Evolutionary conservation across 202 grass and related monocot genomes (phyloP).

Genomic region (Carex arenaria): DNA sequence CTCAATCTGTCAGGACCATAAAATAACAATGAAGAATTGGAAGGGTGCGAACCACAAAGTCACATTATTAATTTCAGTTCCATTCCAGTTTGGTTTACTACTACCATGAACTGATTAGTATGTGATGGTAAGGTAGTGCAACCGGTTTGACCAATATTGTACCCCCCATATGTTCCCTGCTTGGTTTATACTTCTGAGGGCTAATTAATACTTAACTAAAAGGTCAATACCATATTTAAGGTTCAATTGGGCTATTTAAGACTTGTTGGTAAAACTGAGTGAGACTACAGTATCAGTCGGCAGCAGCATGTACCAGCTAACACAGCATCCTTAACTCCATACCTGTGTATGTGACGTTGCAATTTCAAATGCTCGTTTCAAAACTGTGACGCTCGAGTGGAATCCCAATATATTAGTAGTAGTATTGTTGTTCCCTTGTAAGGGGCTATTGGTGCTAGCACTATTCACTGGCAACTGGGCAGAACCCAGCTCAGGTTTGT

Average conservation of each 20-base stretch:
- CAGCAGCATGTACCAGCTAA: neutral
- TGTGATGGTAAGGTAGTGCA: neutral
- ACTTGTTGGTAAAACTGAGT: neutral
- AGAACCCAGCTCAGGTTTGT: slow-evolving; percentile 39
- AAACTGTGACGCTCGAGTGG: slow-evolving; percentile 78
- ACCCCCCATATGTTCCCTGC: neutral
- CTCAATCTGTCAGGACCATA: slow-evolving; percentile 69
- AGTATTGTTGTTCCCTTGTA: slow-evolving; percentile 28
- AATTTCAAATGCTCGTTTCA: slow-evolving; percentile 94
- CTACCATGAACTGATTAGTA: neutral
- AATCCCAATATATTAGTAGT: slow-evolving; percentile 51
- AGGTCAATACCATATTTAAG: neutral
- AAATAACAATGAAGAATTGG: neutral
- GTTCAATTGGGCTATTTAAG: neutral
- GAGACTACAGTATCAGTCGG: neutral
- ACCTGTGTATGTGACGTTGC: slow-evolving; percentile 94
- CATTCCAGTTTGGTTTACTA: neutral
- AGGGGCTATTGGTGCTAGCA: slow-evolving; percentile 33
- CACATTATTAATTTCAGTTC: neutral
- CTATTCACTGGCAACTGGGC: slow-evolving; percentile 26
- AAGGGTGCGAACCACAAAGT: neutral
- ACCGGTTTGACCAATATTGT: neutral
- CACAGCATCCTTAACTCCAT: neutral
- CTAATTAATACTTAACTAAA: neutral
- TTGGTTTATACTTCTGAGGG: neutral